Conservation (phyloP, 2,329 filamentous ascomycete species). For the Pseudogymnoascus sp. region DNA sequence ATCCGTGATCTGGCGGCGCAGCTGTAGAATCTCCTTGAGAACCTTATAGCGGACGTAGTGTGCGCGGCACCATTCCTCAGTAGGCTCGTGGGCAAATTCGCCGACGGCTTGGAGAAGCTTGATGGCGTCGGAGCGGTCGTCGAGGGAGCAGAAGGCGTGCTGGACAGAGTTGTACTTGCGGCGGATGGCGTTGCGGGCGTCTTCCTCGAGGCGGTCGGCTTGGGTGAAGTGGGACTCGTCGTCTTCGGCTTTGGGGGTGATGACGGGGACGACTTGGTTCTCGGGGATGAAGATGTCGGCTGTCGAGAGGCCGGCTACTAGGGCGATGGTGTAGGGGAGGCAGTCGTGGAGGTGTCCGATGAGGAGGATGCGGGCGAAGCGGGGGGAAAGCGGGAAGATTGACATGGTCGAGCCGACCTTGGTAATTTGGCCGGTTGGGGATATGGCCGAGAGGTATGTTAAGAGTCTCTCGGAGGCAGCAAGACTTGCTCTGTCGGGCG, state of each 20-base stretch:
- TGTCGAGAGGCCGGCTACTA: slow-evolving; percentile 82
- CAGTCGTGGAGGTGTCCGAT: slow-evolving; percentile 78
- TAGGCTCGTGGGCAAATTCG: slow-evolving; percentile 69
- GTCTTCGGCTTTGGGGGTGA: slow-evolving; percentile 38
- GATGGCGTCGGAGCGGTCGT: slow-evolving; percentile 78
- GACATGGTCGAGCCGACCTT: slow-evolving; percentile 76
- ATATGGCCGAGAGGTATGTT: slow-evolving; percentile 75
- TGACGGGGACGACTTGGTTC: slow-evolving; percentile 60
- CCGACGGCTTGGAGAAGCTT: slow-evolving; percentile 85
- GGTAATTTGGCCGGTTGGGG: slow-evolving; percentile 65
- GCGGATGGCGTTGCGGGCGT: slow-evolving; percentile 56
- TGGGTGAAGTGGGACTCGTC: slow-evolving; percentile 51
- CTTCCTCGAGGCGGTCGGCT: slow-evolving; percentile 64
- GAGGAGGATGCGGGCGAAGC: slow-evolving; percentile 86
- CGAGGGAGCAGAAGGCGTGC: slow-evolving; percentile 69
- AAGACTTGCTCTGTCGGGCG: slow-evolving; percentile 69
- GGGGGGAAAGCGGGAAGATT: slow-evolving; percentile 80
- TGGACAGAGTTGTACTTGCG: slow-evolving; percentile 62
- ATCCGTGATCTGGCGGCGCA: slow-evolving; percentile 74
- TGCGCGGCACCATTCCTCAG: slow-evolving; percentile 66
- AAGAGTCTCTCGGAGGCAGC: slow-evolving; percentile 80
- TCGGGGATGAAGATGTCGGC: slow-evolving; percentile 82
- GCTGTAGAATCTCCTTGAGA: slow-evolving; percentile 75
- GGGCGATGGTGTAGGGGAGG: slow-evolving; percentile 74
- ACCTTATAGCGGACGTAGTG: slow-evolving; percentile 85